These are phyloP conservation scores for Maudiozyma pseudohumilis DNA, from an alignment of 805 yeast genomes.

Conservation along the genomic window DNA sequence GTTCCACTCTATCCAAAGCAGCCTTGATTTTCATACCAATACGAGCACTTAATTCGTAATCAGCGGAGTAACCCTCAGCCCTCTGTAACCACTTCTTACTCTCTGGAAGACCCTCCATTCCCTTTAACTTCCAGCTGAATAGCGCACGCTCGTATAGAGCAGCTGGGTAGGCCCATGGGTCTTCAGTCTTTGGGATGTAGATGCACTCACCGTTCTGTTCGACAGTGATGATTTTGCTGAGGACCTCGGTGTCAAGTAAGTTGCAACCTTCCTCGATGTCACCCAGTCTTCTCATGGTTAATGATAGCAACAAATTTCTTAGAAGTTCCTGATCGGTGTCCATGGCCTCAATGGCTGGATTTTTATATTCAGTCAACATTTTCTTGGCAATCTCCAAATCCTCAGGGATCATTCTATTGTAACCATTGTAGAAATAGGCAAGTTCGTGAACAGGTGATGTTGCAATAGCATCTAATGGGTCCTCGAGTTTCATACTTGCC, in stretches of 20 bases:
- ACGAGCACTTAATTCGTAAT: slow-evolving; percentile 85
- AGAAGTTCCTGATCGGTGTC: slow-evolving; percentile 54
- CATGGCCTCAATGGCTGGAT: slow-evolving; percentile 37
- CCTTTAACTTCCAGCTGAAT: slow-evolving; percentile 61
- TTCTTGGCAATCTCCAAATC: slow-evolving; percentile 45
- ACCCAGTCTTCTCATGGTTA: slow-evolving; percentile 61
- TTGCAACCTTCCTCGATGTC: slow-evolving; percentile 46
- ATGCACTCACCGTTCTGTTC: slow-evolving; percentile 33
- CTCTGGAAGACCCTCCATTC: slow-evolving; percentile 40
- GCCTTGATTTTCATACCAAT: slow-evolving; percentile 84
- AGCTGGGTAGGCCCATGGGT: slow-evolving; percentile 85
- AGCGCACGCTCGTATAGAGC: slow-evolving; percentile 77
- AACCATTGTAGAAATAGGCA: slow-evolving; percentile 87
- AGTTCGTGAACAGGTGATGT: slow-evolving; percentile 79
- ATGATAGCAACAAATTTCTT: slow-evolving; percentile 50
- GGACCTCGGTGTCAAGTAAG: slow-evolving; percentile 44
- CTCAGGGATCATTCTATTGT: slow-evolving; percentile 64
- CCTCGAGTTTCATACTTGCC: slow-evolving; percentile 30
- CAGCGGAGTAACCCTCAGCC: slow-evolving; percentile 70
- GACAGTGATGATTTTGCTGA: slow-evolving; percentile 33
- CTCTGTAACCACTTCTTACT: slow-evolving; percentile 57
- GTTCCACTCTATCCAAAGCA: slow-evolving; percentile 62
- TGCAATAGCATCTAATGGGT: slow-evolving; percentile 70
- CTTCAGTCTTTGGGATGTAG: slow-evolving; percentile 42
- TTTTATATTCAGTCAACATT: slow-evolving; percentile 41